Conservation (phyloP, 2,329 filamentous ascomycete species). For the Colletotrichum simmondsii region DNA sequence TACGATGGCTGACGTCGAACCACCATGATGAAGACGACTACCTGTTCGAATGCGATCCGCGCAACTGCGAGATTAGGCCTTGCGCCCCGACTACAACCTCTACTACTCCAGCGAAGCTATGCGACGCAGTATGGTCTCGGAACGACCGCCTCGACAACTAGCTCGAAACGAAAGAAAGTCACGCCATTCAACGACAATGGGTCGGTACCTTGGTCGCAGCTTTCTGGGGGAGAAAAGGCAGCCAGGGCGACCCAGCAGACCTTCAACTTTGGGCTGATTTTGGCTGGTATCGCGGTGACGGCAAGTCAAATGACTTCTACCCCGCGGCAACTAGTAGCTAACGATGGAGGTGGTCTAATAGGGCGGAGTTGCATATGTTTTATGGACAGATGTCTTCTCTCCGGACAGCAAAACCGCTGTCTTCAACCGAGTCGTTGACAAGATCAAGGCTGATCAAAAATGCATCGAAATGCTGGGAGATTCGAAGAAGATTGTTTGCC, state of each 20-base stretch:
- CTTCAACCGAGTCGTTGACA: constrained; percentile 88
- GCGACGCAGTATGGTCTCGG: constrained; percentile 66
- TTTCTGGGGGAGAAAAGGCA: constrained; percentile 81
- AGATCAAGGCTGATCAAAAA: constrained; percentile 77
- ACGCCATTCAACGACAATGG: constrained; percentile 91
- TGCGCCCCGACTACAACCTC: constrained; percentile 46
- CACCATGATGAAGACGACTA: constrained; percentile 59
- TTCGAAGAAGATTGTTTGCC: constrained; percentile 78
- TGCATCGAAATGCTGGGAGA: constrained; percentile 82
- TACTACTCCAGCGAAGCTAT: constrained; percentile 60
- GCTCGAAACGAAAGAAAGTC: constrained; percentile 73
- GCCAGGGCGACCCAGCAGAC: constrained; percentile 89
- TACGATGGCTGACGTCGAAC: constrained; percentile 52
- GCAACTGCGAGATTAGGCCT: constrained; percentile 39
- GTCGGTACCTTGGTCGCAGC: constrained; percentile 80
- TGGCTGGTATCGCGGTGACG: constrained; percentile 80
- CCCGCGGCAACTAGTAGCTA: constrained; percentile 14
- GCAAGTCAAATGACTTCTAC: constrained; percentile 55
- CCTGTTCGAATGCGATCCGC: constrained; percentile 49
- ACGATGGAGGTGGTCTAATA: constrained; percentile 44
- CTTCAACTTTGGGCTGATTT: constrained; percentile 84
- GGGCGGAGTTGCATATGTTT: constrained; percentile 81
- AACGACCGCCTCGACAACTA: constrained; percentile 43
- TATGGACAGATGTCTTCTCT: constrained; percentile 86
- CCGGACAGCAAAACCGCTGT: constrained; percentile 86